These are phyloP conservation scores for Penicillium sp. DNA, from an alignment of 2,329 filamentous ascomycete species.

Conservation along the genomic window DNA sequence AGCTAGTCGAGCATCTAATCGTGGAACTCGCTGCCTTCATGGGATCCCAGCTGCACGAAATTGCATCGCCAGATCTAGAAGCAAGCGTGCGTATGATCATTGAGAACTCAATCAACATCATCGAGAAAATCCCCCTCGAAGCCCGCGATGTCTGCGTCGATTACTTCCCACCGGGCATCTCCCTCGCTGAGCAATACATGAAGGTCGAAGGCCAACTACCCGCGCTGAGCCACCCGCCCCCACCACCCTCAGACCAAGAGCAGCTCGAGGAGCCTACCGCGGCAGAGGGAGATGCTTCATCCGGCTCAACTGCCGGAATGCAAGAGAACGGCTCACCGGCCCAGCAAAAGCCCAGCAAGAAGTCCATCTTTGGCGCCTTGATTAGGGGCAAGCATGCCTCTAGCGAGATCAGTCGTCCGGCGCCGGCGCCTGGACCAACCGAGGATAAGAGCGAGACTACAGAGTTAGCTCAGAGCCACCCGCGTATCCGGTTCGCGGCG, in stretches of 20 bases:
- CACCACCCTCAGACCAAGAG: constrained; percentile 18
- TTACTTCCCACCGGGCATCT: constrained; percentile 76
- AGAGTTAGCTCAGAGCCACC: constrained; percentile 51
- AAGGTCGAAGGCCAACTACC: constrained; percentile 73
- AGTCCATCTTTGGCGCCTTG: constrained; percentile 43
- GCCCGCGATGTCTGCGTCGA: constrained; percentile 85
- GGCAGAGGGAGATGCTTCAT: constrained; percentile 23
- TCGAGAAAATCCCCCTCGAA: constrained; percentile 82
- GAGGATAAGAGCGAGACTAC: constrained; percentile 25
- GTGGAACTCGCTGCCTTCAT: constrained; percentile 66
- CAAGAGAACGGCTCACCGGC: constrained; percentile 16
- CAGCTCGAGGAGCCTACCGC: constrained; percentile 11
- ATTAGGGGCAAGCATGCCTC: constrained; percentile 37
- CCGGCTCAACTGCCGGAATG: constrained; percentile 21
- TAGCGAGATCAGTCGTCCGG: constrained; percentile 10
- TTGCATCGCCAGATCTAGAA: constrained; percentile 76
- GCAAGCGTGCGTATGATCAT: constrained; percentile 90
- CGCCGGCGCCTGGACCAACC: constrained; percentile 13
- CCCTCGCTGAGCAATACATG: constrained; percentile 72
- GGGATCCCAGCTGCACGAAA: constrained; percentile 70
- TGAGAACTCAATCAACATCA: constrained; percentile 82
- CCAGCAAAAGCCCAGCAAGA: constrained; percentile 35
- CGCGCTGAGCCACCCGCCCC: constrained; percentile 44
- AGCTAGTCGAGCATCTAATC: constrained; percentile 69
- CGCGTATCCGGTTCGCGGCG: constrained; percentile 69